These are phyloP conservation scores for Fistulinella cinereoalba DNA, from an alignment of 1,284 basidiomycete species.

Conservation along the genomic window DNA sequence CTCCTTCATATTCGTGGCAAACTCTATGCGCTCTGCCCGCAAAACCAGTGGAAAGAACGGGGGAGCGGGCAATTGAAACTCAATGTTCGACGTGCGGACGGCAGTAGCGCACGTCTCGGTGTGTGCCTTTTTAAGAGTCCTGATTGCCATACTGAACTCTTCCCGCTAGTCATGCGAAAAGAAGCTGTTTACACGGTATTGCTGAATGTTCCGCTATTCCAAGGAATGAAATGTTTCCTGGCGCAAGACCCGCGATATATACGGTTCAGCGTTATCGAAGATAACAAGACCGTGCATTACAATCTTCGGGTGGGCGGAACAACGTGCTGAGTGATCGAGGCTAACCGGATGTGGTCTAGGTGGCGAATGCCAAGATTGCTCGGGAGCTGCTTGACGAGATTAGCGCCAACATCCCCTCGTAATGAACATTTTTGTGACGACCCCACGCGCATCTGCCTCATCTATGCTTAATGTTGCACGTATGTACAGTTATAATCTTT, in stretches of 20 bases:
- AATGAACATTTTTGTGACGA: constrained; percentile 20
- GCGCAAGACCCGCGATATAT: constrained; percentile 81
- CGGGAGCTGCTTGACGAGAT: constrained; percentile 56
- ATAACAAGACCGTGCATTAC: constrained; percentile 63
- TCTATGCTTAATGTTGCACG: constrained; percentile 35
- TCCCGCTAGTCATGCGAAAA: constrained; percentile 84
- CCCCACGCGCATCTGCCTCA: constrained; percentile 22
- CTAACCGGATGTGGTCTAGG: constrained; percentile 35
- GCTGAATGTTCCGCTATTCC: constrained; percentile 84
- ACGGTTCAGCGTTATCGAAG: constrained; percentile 73
- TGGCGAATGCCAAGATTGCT: constrained; percentile 60
- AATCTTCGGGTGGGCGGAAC: constrained; percentile 65
- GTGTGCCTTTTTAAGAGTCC: constrained; percentile 22
- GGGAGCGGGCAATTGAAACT: constrained; percentile 82
- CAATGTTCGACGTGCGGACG: constrained; percentile 71
- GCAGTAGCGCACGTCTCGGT: constrained; percentile 75
- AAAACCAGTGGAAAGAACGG: constrained; percentile 81
- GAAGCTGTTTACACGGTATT: constrained; percentile 87
- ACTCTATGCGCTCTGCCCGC: constrained; percentile 67
- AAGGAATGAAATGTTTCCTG: constrained; percentile 77
- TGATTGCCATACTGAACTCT: constrained; percentile 4
- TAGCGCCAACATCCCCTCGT: constrained; percentile 49
- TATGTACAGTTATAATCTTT: constrained; percentile 34
- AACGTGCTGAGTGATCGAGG: too few species aligned
- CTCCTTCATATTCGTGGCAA: constrained; percentile 84